Conservation (phyloP, 345 rosid genomes). For the Sapria himalayana region DNA sequence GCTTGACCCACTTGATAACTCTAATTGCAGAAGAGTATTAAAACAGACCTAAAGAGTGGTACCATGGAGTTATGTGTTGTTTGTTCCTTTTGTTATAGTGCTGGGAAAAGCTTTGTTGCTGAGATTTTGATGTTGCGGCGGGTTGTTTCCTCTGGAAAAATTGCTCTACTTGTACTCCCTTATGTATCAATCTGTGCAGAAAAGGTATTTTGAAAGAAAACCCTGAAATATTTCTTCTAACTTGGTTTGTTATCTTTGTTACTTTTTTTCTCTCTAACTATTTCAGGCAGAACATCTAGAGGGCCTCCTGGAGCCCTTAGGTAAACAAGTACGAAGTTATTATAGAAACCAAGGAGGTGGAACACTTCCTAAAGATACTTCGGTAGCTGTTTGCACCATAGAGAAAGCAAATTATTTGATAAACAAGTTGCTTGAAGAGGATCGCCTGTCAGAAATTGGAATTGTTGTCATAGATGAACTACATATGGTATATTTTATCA, state of each 20-base stretch:
- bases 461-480: constrained; percentile 90
- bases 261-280: constrained; percentile 4
- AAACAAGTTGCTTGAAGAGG: constrained; percentile 85
- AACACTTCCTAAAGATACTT: constrained; percentile 83
- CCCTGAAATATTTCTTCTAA: not conserved
- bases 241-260: not conserved
- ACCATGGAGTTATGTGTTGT: too few relatives aligned
- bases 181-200: constrained; percentile 90
- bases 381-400: constrained; percentile 97
- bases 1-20: too few relatives aligned
- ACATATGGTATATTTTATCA: constrained; percentile 50
- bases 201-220: constrained; percentile 29
- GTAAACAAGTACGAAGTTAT: constrained; percentile 78
- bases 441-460: constrained; percentile 85
- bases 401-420: constrained; percentile 88
- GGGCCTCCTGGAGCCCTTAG: constrained; percentile 74
- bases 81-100: constrained; percentile 26
- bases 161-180: constrained; percentile 86
- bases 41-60: too few relatives aligned
- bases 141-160: constrained; percentile 61
- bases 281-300: constrained; percentile 88
- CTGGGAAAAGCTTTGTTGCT: constrained; percentile 98
- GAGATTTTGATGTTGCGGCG: constrained; percentile 89
- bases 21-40: too few relatives aligned
- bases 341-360: constrained; percentile 96